These are phyloP conservation scores for Xylariaceae sp. DNA, from an alignment of 2,329 filamentous ascomycete species.

Conservation along the genomic window DNA sequence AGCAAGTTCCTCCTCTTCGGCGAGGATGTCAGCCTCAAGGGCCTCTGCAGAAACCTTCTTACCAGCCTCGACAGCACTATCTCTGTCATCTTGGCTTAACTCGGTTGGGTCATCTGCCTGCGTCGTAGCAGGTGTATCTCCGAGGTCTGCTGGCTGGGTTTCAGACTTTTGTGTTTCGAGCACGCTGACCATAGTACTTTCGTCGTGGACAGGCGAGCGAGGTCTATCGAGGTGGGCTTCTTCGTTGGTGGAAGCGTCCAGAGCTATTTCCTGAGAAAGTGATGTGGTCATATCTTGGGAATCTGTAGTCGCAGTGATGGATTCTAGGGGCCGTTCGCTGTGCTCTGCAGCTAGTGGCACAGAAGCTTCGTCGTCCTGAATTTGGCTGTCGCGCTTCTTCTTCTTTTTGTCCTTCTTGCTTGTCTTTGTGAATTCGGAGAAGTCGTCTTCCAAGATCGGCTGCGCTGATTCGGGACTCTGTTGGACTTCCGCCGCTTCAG, in stretches of 20 bases:
- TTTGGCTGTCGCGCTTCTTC: slow-evolving; percentile 15
- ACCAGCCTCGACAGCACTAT: too few species aligned
- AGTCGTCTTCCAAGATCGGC: too few species aligned
- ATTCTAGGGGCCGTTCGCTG: too few species aligned
- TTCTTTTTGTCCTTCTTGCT: slow-evolving; percentile 30
- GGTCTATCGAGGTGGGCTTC: background rate
- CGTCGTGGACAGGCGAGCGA: background rate
- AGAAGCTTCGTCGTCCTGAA: slow-evolving; percentile 8
- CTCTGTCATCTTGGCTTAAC: background rate
- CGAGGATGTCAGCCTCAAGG: background rate
- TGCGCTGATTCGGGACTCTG: too few species aligned
- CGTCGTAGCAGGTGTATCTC: background rate
- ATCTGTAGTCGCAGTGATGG: background rate
- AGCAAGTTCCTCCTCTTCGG: slow-evolving; percentile 1
- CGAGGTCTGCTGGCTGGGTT: background rate
- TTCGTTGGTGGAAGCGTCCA: background rate
- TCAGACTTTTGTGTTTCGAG: background rate
- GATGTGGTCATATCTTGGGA: background rate
- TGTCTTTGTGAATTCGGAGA: slow-evolving; percentile 16
- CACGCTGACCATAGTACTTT: background rate
- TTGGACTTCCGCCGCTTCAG: too few species aligned
- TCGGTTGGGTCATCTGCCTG: background rate
- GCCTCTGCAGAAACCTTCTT: background rate
- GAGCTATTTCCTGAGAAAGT: background rate
- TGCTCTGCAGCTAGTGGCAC: background rate